Evolutionary conservation across 2,329 filamentous ascomycete species (phyloP), one percentile per base, ranked within the genome.

Genomic region (Thermothelomyces thermophilus): DNA sequence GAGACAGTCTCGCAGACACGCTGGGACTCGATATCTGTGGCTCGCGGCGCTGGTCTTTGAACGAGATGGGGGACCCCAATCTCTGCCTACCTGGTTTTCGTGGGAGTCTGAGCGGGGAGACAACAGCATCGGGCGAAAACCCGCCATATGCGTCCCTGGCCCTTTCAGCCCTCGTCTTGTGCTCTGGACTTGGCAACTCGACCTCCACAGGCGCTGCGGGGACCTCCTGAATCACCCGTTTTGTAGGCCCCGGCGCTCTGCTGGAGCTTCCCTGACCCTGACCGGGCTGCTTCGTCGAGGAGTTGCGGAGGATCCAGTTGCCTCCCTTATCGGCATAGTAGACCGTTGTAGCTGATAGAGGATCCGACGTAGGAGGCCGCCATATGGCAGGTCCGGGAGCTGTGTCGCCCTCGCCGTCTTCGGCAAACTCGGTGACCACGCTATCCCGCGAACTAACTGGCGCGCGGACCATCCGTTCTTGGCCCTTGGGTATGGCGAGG

Each of bases 311-410:
- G 14, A 76, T 68, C 76, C 76, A 79, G 58, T 79, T 79, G 1
- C 75, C 73, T 55, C 68, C 68, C 59, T 69, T 72, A 58, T 80
- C 75, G 30, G 75, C 70, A 41, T 77, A 68, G 55, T 77, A 79
- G 39, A 71, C 69, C 0, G 72, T 70, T 2, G 69, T 68, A 0
- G 72, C 71, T 2, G 73, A 73, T 35, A 67, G 64, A 1, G 74
- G 71, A 17, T 70, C 72, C 2, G 66, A 66, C 2, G 71, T 68
- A 0, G 75, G 74, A 5, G 73, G 74, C 11, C 73, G 66, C 76
- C 76, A 79, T 40, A 77, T 70, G 48, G 73, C 69, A n/a, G 60
- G 63, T 2, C 62, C 63, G 43, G 68, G 39, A 51, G 64, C 56
- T 52, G 60, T 51, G 55, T 68, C 44, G 56, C 58, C 53, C 58